Base-by-base conservation (phyloP, 2,329 filamentous ascomycete genomes). In the Capronia epimyces region DNA sequence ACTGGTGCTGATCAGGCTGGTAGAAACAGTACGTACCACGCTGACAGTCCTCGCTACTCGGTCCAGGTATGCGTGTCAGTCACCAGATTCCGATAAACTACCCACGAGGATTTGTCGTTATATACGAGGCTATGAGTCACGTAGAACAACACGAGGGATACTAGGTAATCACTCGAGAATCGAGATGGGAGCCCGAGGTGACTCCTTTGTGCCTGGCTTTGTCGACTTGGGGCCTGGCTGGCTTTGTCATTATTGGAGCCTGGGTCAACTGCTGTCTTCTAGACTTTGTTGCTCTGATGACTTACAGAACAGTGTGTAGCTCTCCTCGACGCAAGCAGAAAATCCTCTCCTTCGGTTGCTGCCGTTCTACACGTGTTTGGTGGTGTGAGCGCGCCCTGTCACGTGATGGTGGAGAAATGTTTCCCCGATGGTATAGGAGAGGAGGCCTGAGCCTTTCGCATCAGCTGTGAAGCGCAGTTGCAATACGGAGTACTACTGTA, bases 41-140 rank as follows among this genome's bases (percentile, higher is more conserved):
- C n/a, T n/a, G n/a, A n/a, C n/a, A n/a, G n/a, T n/a, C n/a, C n/a
- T n/a, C n/a, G n/a, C n/a, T n/a, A n/a, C n/a, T n/a, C n/a, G n/a
- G n/a, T n/a, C n/a, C n/a, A n/a, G n/a, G n/a, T n/a, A n/a, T n/a
- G n/a, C n/a, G n/a, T n/a, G n/a, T n/a, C n/a, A n/a, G n/a, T n/a
- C n/a, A n/a, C n/a, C n/a, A n/a, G n/a, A n/a, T n/a, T n/a, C n/a
- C n/a, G n/a, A n/a, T n/a, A 3, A 44, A 21, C n/a, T 15, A 13
- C 20, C 42, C 42, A 50, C 48, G 48, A 42, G 42, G 49, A 24
- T 45, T 32, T 32, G 29, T 12, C 29, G 29, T 32, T 32, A 32
- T 32, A 32, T 32, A 32, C 6, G 25, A 25, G 29, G 24, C 37
- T 46, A 16, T 51, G 49, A 46, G 40, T 46, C 43, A 46, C 49